Evolutionary conservation across 305 asterid genomes (phyloP), one percentile per base, ranked within the genome.

Genomic region (Fraxinus velutina): DNA sequence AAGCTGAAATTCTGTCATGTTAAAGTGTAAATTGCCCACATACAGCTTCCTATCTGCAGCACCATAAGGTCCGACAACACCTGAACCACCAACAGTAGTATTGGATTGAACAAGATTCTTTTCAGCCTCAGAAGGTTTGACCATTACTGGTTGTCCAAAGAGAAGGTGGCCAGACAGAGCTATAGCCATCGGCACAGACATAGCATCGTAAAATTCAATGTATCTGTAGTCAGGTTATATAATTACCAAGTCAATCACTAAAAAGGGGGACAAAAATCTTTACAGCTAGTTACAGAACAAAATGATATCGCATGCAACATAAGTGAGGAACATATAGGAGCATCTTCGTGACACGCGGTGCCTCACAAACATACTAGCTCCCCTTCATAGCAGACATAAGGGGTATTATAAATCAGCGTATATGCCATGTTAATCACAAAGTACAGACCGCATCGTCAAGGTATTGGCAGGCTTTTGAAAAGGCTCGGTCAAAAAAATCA

Each of bases 101-200:
- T 90, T 94, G 75, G 99, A 92, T 47, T 92, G 98, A 83, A 95
- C 99, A 84, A 95, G 99, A 85, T 95, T 95, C 92, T 95, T 95
- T 88, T 95, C 99, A 39, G 99, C 99, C 87, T 95, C 99, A 1
- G 99, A 95, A 76, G 99, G 99, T 85, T 95, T 95, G 24, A 93
- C 98, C 99, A 95, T 95, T 62, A 95, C 95, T 80, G 99, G 97
- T 86, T 95, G 99, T 37, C 99, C 98, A 88, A 92, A 93, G 81
- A 93, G 94, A 34, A 86, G 92, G 85, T 92, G 99, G 15, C 99
- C 99, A 47, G 97, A 92, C 60, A 94, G 83, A 80, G 99, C 99
- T 78, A 95, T 95, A 47, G 99, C 99, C 97, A 94, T 92, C 12
- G 99, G 99, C 57, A 95, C 99, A 76, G 98, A 92, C 99, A 95